A percentile compares a stretch with the other conserved stretches of the same genome.
These are phyloP conservation scores for Grosmannia clavigera DNA, from an alignment of 2,329 filamentous ascomycete species.

Conservation along the genomic window DNA sequence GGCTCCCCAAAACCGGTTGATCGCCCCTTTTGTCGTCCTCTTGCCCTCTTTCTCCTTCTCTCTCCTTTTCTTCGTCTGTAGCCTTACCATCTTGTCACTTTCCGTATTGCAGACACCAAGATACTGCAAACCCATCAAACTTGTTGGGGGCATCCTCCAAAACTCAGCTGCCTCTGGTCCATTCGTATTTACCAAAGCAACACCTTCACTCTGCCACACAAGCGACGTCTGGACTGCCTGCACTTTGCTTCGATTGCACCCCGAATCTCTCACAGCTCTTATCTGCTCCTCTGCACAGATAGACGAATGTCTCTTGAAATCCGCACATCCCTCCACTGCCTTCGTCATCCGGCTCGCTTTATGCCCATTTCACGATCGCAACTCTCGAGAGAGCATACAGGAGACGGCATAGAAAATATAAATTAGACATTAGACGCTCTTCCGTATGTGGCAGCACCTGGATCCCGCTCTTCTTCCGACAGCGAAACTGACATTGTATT, in stretches of 20 bases:
- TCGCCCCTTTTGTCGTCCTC: not conserved
- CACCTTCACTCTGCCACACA: too few species aligned
- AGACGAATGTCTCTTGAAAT: conserved; percentile 45
- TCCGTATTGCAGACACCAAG: too few species aligned
- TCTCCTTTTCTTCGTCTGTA: not conserved
- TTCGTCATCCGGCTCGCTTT: conserved; percentile 43
- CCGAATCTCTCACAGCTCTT: not conserved
- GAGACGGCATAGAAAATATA: conserved; percentile 45
- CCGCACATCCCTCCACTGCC: conserved; percentile 41
- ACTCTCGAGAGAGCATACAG: conserved; percentile 41
- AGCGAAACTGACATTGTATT: too few species aligned
- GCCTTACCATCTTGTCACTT: not conserved
- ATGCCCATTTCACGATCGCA: conserved; percentile 45
- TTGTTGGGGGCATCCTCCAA: too few species aligned
- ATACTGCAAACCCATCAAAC: too few species aligned
- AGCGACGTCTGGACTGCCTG: too few species aligned
- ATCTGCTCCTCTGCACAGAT: not conserved
- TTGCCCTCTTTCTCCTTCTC: not conserved
- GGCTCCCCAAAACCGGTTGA: too few species aligned
- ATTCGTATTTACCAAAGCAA: too few species aligned
- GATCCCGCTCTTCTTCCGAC: too few species aligned
- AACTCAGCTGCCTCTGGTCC: too few species aligned
- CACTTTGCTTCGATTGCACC: too few species aligned
- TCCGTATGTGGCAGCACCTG: not conserved
- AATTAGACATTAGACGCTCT: conserved; percentile 9